These are phyloP conservation scores for Fusarium illudens DNA, from an alignment of 2,329 filamentous ascomycete genomes.

Conservation along the genomic window DNA sequence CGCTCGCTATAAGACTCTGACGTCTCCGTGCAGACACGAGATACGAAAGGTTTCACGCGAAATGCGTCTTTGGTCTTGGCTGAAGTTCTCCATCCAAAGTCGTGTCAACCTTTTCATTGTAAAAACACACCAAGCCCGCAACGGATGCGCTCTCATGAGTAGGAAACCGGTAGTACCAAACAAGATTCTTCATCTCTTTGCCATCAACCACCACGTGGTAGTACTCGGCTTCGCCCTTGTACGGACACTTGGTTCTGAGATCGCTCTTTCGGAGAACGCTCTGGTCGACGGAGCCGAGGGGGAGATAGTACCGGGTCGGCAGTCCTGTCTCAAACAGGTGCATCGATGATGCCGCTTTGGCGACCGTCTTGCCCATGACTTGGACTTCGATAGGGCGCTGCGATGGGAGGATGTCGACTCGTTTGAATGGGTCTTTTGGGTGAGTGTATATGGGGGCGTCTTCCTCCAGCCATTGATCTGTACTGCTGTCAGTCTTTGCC, in stretches of 20 bases:
- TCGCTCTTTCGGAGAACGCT: slow-evolving; percentile 57
- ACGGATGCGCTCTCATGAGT: slow-evolving; percentile 64
- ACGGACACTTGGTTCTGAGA: slow-evolving; percentile 68
- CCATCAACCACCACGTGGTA: slow-evolving; percentile 62
- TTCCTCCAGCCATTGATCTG: slow-evolving; percentile 61
- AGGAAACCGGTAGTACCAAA: slow-evolving; percentile 71
- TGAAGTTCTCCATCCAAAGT: slow-evolving; percentile 59
- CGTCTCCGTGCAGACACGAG: neutral
- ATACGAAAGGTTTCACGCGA: slow-evolving; percentile 22
- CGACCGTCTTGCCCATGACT: slow-evolving; percentile 56
- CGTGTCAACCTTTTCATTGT: slow-evolving; percentile 75
- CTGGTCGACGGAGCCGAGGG: slow-evolving; percentile 59
- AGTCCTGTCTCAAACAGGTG: slow-evolving; percentile 70
- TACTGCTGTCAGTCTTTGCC: neutral
- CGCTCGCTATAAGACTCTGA: neutral
- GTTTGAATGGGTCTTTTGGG: slow-evolving; percentile 73
- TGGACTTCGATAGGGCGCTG: slow-evolving; percentile 61
- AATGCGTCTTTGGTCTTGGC: slow-evolving; percentile 43
- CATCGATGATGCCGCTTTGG: slow-evolving; percentile 55
- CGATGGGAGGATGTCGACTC: slow-evolving; percentile 68
- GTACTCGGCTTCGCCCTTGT: slow-evolving; percentile 72
- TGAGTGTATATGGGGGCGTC: slow-evolving; percentile 67
- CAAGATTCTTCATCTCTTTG: slow-evolving; percentile 56
- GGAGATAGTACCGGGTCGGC: slow-evolving; percentile 67
- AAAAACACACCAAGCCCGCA: slow-evolving; percentile 68